Evolutionary conservation across 2,329 filamentous ascomycete species (phyloP), one percentile per base, ranked within the genome.

Genomic region (Colletotrichum liriopes): DNA sequence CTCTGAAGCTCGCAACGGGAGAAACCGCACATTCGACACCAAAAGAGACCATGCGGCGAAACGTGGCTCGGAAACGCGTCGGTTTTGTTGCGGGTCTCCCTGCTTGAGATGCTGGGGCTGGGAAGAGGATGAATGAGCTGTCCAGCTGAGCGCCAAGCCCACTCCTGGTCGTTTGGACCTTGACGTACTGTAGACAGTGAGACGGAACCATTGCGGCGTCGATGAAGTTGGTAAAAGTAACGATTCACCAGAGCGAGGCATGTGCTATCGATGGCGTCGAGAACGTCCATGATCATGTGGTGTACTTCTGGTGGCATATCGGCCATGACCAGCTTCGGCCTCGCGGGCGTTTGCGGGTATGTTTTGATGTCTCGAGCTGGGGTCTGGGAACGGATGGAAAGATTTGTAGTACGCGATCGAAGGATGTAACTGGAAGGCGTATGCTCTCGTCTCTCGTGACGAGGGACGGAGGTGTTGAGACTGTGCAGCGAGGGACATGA

Each of bases 281-380:
- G 58, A 20, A 47, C 35, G 41, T 47, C 58, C 16, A 61, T 20
- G 2, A 61, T 47, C 8, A n/a, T 35, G 16, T 49, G 58, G 41
- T 61, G 58, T 12, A 61, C 16, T 35, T 61, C 58, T 9, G 58
- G 58, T 14, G 58, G 58, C n/a, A 61, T 26, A 23, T n/a, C 18
- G 29, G 12, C 14, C 16, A 49, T 45, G 8, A 5, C 11, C 29
- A 47, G 41, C 39, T n/a, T 23, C 11, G 11, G 11, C 16, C 6
- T 52, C 49, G 16, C 5, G 7, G 43, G 16, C 20, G 5, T 20
- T 14, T 45, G 6, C 6, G 5, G 43, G 18, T 7, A 7, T 20
- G 1, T 20, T n/a, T 20, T 7, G 43, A 45, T 20, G 43, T 20
- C 43, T 7, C 7, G 43, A 20, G 1, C 14, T 8, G 18, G 43